Evolutionary conservation across 768 basidiomycete species (phyloP).

Genomic region (Kwoniella sp.): DNA sequence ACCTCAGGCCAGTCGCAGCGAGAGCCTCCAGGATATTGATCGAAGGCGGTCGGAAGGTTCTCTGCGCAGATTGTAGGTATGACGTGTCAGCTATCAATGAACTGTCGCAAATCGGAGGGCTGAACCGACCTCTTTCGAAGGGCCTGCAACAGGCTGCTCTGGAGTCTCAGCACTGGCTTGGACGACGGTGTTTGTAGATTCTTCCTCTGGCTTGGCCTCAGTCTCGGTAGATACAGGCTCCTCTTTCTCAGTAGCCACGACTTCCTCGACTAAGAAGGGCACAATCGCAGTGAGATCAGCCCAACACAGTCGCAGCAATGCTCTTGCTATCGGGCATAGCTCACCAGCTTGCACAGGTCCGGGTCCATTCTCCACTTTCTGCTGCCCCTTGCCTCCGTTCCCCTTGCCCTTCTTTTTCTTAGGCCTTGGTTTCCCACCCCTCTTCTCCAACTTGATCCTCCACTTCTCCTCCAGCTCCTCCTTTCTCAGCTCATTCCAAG

Average conservation of each 20-base stretch:
- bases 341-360: neutral
- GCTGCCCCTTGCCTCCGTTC: neutral
- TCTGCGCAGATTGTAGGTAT: slow-evolving; percentile 3
- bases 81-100: neutral
- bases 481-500: slow-evolving; percentile 73
- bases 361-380: neutral
- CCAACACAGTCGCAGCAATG: neutral
- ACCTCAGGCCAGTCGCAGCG: slow-evolving; percentile 91
- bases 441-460: slow-evolving; percentile 64
- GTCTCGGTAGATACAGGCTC: slow-evolving; percentile 29
- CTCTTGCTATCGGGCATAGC: no score
- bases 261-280: neutral
- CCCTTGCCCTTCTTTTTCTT: slow-evolving; percentile 53
- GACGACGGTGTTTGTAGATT: neutral
- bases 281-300: neutral
- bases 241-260: slow-evolving; percentile 56
- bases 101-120: no score
- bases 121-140: slow-evolving; percentile 38
- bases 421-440: slow-evolving; percentile 49
- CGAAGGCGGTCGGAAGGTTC: slow-evolving; percentile 58
- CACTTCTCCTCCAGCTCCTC: slow-evolving; percentile 41
- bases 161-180: neutral
- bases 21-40: slow-evolving; percentile 87
- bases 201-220: neutral
- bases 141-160: slow-evolving; percentile 32